Percentiles rank a stretch among this genome's conserved stretches.
Evolutionary conservation across 1,284 basidiomycete species (phyloP).

Genomic region (Schizophyllum commune): DNA sequence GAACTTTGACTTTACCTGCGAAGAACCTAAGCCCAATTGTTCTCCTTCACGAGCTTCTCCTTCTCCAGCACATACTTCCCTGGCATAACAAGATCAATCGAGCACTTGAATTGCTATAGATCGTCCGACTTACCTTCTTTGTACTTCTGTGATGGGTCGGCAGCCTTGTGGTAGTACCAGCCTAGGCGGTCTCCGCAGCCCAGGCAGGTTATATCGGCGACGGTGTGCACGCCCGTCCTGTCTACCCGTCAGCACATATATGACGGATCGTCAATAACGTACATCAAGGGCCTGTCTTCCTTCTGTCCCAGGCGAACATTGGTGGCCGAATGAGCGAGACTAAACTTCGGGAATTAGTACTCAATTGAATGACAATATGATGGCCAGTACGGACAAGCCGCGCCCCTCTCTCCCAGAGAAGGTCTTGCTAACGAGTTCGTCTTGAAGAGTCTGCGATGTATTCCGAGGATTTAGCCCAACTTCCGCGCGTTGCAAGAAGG

Average conservation of each 20-base stretch:
- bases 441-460: constrained; percentile 59
- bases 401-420: constrained; percentile 82
- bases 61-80: constrained; percentile 82
- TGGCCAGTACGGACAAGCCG: constrained; percentile 53
- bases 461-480: not conserved
- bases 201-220: constrained; percentile 71
- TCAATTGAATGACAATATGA: not conserved
- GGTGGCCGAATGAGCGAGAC: constrained; percentile 70
- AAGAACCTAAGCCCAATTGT: constrained; percentile 73
- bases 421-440: constrained; percentile 79
- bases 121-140: constrained; percentile 60
- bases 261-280: constrained; percentile 14
- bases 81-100: constrained; percentile 18
- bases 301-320: constrained; percentile 69
- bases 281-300: constrained; percentile 75
- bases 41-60: constrained; percentile 74
- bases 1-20: too few relatives aligned
- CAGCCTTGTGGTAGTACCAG: constrained; percentile 81
- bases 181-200: constrained; percentile 75
- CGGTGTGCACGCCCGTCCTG: constrained; percentile 79
- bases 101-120: not conserved
- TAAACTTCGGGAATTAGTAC: constrained; percentile 19
- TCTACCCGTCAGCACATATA: constrained; percentile 2
- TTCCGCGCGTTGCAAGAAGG: not conserved
- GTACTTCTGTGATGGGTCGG: constrained; percentile 75